These are phyloP conservation scores for Royoungia palumana DNA, from an alignment of 768 basidiomycete genomes.

Conservation along the genomic window DNA sequence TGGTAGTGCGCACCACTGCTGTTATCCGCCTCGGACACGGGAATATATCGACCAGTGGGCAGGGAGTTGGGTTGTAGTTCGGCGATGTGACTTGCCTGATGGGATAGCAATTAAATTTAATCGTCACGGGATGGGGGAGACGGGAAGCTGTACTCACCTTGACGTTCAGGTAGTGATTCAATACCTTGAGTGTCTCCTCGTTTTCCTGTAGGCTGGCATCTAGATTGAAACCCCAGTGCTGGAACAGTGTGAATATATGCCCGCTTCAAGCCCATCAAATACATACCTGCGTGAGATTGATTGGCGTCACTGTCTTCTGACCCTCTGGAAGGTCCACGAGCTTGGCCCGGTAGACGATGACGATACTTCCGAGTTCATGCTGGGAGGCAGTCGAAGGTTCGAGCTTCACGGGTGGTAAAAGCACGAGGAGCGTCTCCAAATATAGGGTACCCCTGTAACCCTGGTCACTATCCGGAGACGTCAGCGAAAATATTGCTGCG, in stretches of 20 bases:
- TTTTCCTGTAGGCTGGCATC: conserved; percentile 57
- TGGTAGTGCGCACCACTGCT: conserved; percentile 43
- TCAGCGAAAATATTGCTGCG: conserved; percentile 53
- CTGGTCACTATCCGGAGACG: conserved; percentile 65
- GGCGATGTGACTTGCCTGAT: conserved; percentile 52
- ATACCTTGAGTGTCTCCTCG: conserved; percentile 44
- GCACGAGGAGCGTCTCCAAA: conserved; percentile 53
- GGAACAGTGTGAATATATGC: background rate
- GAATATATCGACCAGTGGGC: conserved; percentile 49
- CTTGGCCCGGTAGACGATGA: conserved; percentile 67
- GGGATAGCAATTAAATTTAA: background rate
- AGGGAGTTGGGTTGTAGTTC: conserved; percentile 50
- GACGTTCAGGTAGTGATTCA: conserved; percentile 45
- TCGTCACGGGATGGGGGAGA: background rate
- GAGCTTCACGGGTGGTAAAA: conserved; percentile 39
- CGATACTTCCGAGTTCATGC: conserved; percentile 58
- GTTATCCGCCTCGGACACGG: conserved; percentile 41
- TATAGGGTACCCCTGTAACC: conserved; percentile 63
- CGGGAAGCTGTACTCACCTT: conserved; percentile 25
- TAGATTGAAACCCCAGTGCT: conserved; percentile 86
- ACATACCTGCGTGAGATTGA: conserved; percentile 72
- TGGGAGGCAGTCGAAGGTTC: conserved; percentile 32
- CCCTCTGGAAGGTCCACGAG: conserved; percentile 42
- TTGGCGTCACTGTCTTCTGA: conserved; percentile 55
- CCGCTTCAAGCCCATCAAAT: background rate